Evolutionary conservation across 441 rosid species (phyloP).

Genomic region (Dalechampia spathulata): DNA sequence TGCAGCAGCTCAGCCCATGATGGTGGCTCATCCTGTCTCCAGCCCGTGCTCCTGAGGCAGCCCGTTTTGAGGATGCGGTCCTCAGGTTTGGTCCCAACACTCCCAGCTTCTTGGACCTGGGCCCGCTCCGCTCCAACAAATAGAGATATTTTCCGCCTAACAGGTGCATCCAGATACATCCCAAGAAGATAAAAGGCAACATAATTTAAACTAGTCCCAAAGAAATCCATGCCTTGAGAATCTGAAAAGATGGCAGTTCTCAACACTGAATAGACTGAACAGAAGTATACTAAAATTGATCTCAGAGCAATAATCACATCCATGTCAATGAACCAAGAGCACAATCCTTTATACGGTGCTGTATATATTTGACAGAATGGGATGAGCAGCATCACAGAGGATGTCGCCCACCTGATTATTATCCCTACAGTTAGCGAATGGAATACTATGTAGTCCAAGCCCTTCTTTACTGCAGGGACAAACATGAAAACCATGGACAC

Average conservation of each 20-base stretch:
- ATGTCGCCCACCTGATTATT: constrained; percentile 52
- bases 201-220: too few relatives aligned
- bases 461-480: constrained; percentile 49
- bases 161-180: too few relatives aligned
- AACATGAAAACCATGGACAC: constrained; percentile 78
- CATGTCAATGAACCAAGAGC: constrained; percentile 76
- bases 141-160: too few relatives aligned
- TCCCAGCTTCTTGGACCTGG: too few relatives aligned
- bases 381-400: constrained; percentile 79
- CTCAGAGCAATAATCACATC: constrained; percentile 80
- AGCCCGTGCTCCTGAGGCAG: too few relatives aligned
- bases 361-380: constrained; percentile 61
- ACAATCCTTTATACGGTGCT: constrained; percentile 67
- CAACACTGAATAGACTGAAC: constrained; percentile 57
- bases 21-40: too few relatives aligned
- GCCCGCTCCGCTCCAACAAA: too few relatives aligned
- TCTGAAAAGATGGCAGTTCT: constrained; percentile 59
- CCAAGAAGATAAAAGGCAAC: too few relatives aligned
- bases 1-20: too few relatives aligned
- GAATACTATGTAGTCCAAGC: constrained; percentile 51
- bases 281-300: constrained; percentile 84
- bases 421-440: constrained; percentile 69
- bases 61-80: too few relatives aligned
- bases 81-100: too few relatives aligned
- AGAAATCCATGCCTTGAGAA: too few relatives aligned